Conservation (phyloP, 352 stramenopile genomes). For the Blastocystis sp. region DNA sequence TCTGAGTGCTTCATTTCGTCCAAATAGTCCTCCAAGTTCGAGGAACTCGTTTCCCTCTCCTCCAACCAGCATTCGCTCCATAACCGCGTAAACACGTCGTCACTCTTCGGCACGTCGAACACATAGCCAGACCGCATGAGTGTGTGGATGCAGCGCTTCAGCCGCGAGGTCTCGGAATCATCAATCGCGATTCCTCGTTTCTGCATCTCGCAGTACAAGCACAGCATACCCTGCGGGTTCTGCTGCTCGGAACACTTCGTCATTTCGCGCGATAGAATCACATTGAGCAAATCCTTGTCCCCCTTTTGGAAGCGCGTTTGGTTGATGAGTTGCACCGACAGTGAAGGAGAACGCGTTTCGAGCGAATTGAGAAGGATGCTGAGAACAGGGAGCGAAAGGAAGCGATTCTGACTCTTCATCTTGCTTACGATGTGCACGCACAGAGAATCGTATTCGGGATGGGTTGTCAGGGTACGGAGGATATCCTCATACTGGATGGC, state of each 20-base stretch:
- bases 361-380: slow-evolving; percentile 25
- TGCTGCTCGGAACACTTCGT: slow-evolving; percentile 16
- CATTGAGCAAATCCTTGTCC: slow-evolving; percentile 11
- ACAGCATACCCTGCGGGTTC: background rate
- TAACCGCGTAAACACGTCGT: slow-evolving; percentile 17
- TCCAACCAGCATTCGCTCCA: slow-evolving; percentile 20
- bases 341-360: background rate
- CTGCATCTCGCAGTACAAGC: slow-evolving; percentile 28
- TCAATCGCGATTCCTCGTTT: background rate
- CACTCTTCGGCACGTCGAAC: background rate
- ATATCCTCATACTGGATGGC: slow-evolving; percentile 39
- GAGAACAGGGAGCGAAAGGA: slow-evolving; percentile 22
- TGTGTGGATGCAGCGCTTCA: background rate
- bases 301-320: slow-evolving; percentile 13
- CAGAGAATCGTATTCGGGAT: slow-evolving; percentile 38
- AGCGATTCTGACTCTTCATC: slow-evolving; percentile 4
- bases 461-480: background rate
- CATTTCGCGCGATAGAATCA: slow-evolving; percentile 31
- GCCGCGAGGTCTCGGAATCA: slow-evolving; percentile 1
- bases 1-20: background rate
- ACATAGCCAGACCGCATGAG: background rate
- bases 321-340: background rate
- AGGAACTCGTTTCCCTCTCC: background rate
- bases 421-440: slow-evolving; percentile 15
- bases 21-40: background rate